Conservation (phyloP, 352 stramenopile species). For the Globisporangium acanthophoron region DNA sequence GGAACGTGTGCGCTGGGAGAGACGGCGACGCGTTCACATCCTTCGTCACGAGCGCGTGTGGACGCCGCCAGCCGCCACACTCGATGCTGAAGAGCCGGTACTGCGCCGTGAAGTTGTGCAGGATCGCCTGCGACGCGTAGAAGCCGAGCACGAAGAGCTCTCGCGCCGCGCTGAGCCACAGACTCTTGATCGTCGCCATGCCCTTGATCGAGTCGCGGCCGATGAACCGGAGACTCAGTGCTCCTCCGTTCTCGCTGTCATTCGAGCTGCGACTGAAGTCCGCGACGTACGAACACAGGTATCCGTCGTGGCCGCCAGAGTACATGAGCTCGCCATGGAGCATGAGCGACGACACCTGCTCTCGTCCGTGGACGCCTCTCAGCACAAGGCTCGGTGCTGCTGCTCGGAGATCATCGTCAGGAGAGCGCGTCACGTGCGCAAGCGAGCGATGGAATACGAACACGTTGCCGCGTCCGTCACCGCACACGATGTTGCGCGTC, state of each 20-base stretch:
- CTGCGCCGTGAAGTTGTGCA: constrained; percentile 70
- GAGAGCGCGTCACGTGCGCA: not conserved
- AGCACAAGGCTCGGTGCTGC: constrained; percentile 26
- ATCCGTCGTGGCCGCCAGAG: constrained; percentile 78
- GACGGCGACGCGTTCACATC: constrained; percentile 7
- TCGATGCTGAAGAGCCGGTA: constrained; percentile 74
- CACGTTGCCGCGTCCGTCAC: constrained; percentile 68
- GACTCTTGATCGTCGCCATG: constrained; percentile 67
- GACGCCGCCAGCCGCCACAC: constrained; percentile 79
- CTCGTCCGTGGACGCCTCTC: constrained; percentile 53
- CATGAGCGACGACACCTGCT: constrained; percentile 61
- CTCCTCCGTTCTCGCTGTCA: constrained; percentile 7
- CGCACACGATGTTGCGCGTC: constrained; percentile 57
- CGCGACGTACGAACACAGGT: constrained; percentile 59
- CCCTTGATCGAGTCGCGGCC: constrained; percentile 72
- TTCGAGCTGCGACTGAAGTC: constrained; percentile 6
- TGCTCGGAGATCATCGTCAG: not conserved
- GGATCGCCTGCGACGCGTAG: constrained; percentile 58
- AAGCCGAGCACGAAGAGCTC: constrained; percentile 84
- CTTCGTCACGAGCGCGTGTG: constrained; percentile 44
- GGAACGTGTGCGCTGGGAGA: constrained; percentile 48
- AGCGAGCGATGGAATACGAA: constrained; percentile 51
- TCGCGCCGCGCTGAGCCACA: constrained; percentile 30
- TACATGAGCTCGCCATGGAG: constrained; percentile 35
- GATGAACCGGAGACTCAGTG: constrained; percentile 25